Conservation (phyloP, 1,284 basidiomycete genomes). For the Papiliotrema terrestris region DNA sequence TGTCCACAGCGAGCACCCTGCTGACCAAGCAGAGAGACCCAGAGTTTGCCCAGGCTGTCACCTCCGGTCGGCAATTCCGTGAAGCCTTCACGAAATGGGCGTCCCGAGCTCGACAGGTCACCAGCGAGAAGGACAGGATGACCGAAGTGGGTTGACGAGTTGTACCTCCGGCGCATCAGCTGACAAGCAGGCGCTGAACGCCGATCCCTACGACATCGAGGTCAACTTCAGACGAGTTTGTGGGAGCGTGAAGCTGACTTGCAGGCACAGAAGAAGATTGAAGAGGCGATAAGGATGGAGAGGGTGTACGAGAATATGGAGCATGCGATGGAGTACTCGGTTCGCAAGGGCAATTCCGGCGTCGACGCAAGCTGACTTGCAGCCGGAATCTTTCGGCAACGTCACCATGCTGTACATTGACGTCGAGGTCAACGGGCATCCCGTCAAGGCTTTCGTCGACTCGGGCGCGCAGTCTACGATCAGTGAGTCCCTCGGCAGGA, state of each 20-base stretch:
- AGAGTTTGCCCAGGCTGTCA: conserved; percentile 70
- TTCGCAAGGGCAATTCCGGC: conserved; percentile 14
- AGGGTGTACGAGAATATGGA: conserved; percentile 87
- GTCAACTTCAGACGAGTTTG: conserved; percentile 34
- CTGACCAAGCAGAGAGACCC: conserved; percentile 60
- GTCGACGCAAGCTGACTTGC: conserved; percentile 22
- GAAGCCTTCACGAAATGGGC: conserved; percentile 66
- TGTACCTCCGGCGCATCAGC: background rate
- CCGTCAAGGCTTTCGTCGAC: conserved; percentile 95
- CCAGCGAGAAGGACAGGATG: conserved; percentile 60
- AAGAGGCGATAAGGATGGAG: conserved; percentile 87
- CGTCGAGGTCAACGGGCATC: conserved; percentile 85
- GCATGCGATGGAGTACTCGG: conserved; percentile 82
- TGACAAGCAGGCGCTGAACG: conserved; percentile 57
- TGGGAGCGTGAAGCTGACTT: conserved; percentile 5
- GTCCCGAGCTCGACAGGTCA: conserved; percentile 57
- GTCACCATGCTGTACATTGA: conserved; percentile 85
- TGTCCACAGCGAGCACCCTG: background rate
- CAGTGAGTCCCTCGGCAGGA: conserved; percentile 57
- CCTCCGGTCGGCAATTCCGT: conserved; percentile 64
- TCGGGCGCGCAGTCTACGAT: conserved; percentile 96
- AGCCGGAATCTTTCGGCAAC: conserved; percentile 87
- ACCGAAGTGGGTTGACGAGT: conserved; percentile 51
- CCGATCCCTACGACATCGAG: conserved; percentile 85
- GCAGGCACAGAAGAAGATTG: conserved; percentile 77